phyloP scores from a whole-genome alignment of 139 green algal genomes.

The Penium margaritaceum region DNA sequence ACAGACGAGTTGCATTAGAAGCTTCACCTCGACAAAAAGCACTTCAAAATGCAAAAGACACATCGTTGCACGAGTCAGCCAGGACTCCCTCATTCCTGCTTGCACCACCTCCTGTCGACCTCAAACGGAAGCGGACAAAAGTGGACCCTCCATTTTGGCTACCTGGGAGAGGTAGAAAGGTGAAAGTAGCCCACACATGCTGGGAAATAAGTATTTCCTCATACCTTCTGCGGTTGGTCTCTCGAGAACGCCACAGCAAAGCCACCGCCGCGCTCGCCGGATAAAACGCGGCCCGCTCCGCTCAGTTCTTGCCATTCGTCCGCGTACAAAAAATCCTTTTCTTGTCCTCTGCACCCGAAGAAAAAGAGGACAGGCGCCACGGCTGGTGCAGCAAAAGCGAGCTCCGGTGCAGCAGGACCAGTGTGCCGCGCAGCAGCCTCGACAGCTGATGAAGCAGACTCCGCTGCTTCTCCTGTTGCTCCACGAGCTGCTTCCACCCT shows the following conservation, averaged over 20 bases:
- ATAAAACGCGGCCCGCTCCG: not conserved
- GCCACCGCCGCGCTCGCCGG: conserved; percentile 12
- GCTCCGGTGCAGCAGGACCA: not conserved
- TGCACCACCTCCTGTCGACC: too few species aligned
- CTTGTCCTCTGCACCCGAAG: conserved; percentile 73
- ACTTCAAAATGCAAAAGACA: too few species aligned
- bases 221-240: conserved; percentile 31
- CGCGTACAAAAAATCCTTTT: conserved; percentile 72
- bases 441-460: not conserved
- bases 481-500: not conserved
- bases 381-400: conserved; percentile 19
- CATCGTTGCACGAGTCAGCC: too few species aligned
- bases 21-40: too few species aligned
- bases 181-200: too few species aligned
- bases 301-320: conserved; percentile 45
- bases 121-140: too few species aligned
- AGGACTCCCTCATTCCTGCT: too few species aligned
- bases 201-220: too few species aligned
- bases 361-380: conserved; percentile 59
- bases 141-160: too few species aligned
- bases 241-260: conserved; percentile 43
- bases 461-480: not conserved
- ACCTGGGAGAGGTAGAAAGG: too few species aligned
- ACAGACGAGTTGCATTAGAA: too few species aligned
- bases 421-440: not conserved